A percentile compares a stretch with the other conserved stretches of the same genome.
phyloP scores from a whole-genome alignment of 2,329 filamentous ascomycete species.

The Alternaria brassicae region DNA sequence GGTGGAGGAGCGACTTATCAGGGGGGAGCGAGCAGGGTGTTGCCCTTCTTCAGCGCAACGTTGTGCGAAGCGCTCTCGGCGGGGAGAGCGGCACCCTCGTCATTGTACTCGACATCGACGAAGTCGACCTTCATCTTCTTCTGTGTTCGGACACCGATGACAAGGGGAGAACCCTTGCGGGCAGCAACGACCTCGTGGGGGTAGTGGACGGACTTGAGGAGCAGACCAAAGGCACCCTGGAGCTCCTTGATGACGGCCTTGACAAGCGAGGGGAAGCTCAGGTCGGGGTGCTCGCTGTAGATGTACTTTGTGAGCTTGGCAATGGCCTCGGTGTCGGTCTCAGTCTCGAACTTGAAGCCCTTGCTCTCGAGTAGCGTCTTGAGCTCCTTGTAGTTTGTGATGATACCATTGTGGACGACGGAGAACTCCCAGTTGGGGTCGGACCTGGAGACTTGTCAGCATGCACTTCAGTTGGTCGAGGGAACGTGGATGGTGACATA shows the following conservation, averaged over 20 bases:
- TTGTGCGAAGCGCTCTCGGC: constrained; percentile 97
- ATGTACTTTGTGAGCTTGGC: constrained; percentile 99
- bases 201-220: constrained; percentile 98
- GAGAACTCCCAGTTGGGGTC: constrained; percentile 96
- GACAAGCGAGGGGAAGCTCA: constrained; percentile 94
- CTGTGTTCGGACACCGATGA: constrained; percentile 94
- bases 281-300: constrained; percentile 89
- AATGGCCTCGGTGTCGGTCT: constrained; percentile 99
- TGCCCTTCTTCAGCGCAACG: constrained; percentile 87
- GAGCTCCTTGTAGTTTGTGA: constrained; percentile 99
- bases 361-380: constrained; percentile 91
- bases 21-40: constrained; percentile 74
- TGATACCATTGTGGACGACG: constrained; percentile 99
- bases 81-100: constrained; percentile 78
- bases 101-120: constrained; percentile 96
- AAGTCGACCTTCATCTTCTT: constrained; percentile 99
- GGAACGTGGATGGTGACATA: constrained; percentile 56
- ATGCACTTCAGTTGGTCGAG: not conserved
- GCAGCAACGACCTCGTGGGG: constrained; percentile 97
- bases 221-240: constrained; percentile 93
- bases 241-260: constrained; percentile 99
- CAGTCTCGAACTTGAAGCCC: constrained; percentile 98
- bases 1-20: constrained; percentile 97
- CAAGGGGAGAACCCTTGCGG: constrained; percentile 96
- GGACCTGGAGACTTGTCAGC: constrained; percentile 66